phyloP scores from a whole-genome alignment of 371 early-diverging fungal genomes.

The Actinomortierella ambigua region DNA sequence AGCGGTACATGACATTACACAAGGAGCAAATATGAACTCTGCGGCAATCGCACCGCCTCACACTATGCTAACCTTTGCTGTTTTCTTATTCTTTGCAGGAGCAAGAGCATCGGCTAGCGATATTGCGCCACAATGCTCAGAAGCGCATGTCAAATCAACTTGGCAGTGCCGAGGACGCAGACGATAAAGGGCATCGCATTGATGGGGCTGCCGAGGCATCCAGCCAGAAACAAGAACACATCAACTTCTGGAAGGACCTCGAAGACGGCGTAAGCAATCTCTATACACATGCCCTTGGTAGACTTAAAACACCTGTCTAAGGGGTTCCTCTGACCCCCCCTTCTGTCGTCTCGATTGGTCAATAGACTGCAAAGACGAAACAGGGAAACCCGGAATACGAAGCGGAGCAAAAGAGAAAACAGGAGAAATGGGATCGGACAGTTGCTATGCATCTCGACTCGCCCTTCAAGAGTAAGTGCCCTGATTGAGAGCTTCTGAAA shows the following conservation, averaged over 20 bases:
- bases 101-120: slow-evolving; percentile 58
- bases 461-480: slow-evolving; percentile 45
- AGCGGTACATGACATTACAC: slow-evolving; percentile 50
- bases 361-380: slow-evolving; percentile 19
- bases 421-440: slow-evolving; percentile 61
- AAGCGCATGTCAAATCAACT: slow-evolving; percentile 16
- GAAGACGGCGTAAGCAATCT: slow-evolving; percentile 43
- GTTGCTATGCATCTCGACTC: slow-evolving; percentile 72
- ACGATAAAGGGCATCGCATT: neutral
- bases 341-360: no score
- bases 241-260: slow-evolving; percentile 64
- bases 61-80: neutral
- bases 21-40: neutral
- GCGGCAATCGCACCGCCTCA: neutral
- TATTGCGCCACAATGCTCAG: slow-evolving; percentile 56
- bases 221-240: slow-evolving; percentile 42
- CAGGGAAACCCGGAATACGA: slow-evolving; percentile 59
- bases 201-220: neutral
- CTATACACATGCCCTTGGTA: no score
- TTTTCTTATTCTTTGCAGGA: slow-evolving; percentile 50
- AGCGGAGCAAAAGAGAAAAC: slow-evolving; percentile 60
- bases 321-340: no score
- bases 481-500: no score
- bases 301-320: no score
- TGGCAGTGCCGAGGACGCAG: neutral